Base-by-base conservation (phyloP, 2,329 filamentous ascomycete species). In the Elsinoe arachidis region DNA sequence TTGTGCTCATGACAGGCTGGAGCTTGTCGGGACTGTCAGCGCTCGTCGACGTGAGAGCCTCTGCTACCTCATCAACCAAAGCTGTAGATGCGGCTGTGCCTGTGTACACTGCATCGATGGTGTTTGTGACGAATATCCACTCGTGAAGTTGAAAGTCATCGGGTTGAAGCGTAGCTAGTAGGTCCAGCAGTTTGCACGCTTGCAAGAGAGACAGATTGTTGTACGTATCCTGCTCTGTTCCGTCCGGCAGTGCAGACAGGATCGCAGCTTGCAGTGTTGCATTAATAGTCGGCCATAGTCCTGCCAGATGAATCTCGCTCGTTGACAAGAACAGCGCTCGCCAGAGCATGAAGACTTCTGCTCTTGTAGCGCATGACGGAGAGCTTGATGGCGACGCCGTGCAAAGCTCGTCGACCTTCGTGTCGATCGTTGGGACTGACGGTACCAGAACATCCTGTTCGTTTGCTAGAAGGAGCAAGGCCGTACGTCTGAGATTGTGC, bases 141-240 rank as follows among this genome's bases (percentile, higher is more conserved):
- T 96, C 90, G 66, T 95, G 87, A n/a, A 97, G 81, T 71, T 97
- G 93, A 73, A 97, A 99, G 69, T 99, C 93, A 64, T 99, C 93
- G 0, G 91, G 92, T 3, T 88, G 86, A 6, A 91, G 78, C 43
- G 90, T 85, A 12, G 97, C 80, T n/a, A 99, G 78, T 17, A 90
- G 77, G 67, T 99, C 93, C 2, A 99, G 80, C 2, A 99, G 79
- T 69, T 97, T 99, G 74, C 91, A 96, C 0, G 90, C 91, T 70
- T 99, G 92, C 2, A 99, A 75, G 14, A 96, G 76, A 2, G 87
- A 84, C 2, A 83, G 75, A 63, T 89, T 87, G 66, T 82, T 88
- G 72, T 90, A 96, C 10, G 82, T 86, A 21, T 93, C 88, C 5
- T 80, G 79, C 11, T 83, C 86, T 65, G 84, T 79, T 58, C 85